A percentile compares a stretch with the other conserved stretches of the same genome.
Evolutionary conservation across 176 grass and related monocot species (phyloP).

Genomic region (Aechmea fasciata): DNA sequence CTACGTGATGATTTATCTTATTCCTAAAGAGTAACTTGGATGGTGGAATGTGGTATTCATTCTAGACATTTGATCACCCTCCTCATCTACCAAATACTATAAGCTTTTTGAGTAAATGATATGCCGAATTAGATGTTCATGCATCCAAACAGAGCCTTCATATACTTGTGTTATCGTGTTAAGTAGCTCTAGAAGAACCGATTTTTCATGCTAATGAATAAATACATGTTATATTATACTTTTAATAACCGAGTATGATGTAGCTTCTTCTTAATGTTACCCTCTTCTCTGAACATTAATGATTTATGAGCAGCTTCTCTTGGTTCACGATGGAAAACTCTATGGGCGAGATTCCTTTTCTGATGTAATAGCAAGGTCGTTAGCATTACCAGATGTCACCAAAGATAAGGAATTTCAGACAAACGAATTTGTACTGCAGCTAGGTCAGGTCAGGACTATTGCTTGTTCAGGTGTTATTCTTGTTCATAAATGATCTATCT

Average conservation of each 20-base stretch:
- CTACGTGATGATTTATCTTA: too few relatives aligned
- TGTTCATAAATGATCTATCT: constrained; percentile 8
- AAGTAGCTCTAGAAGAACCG: too few relatives aligned
- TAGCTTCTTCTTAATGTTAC: constrained; percentile 4
- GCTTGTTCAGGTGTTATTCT: constrained; percentile 18
- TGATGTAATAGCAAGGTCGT: constrained; percentile 79
- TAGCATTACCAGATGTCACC: constrained; percentile 68
- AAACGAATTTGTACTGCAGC: constrained; percentile 93
- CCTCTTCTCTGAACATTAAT: constrained; percentile 21
- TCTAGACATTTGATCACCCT: too few relatives aligned
- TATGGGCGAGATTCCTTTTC: constrained; percentile 61
- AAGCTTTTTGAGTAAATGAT: too few relatives aligned
- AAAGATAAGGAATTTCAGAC: constrained; percentile 82
- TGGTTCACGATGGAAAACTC: constrained; percentile 83
- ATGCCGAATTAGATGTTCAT: too few relatives aligned
- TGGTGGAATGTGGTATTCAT: too few relatives aligned
- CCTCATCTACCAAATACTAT: too few relatives aligned
- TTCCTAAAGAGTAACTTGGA: too few relatives aligned
- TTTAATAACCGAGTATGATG: background rate
- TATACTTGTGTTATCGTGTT: too few relatives aligned
- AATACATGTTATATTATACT: too few relatives aligned
- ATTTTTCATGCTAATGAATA: too few relatives aligned
- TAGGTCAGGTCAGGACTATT: constrained; percentile 68
- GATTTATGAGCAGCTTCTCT: constrained; percentile 44
- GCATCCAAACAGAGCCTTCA: too few relatives aligned